phyloP scores from a whole-genome alignment of 805 yeast genomes.

The Lipomyces sp. region DNA sequence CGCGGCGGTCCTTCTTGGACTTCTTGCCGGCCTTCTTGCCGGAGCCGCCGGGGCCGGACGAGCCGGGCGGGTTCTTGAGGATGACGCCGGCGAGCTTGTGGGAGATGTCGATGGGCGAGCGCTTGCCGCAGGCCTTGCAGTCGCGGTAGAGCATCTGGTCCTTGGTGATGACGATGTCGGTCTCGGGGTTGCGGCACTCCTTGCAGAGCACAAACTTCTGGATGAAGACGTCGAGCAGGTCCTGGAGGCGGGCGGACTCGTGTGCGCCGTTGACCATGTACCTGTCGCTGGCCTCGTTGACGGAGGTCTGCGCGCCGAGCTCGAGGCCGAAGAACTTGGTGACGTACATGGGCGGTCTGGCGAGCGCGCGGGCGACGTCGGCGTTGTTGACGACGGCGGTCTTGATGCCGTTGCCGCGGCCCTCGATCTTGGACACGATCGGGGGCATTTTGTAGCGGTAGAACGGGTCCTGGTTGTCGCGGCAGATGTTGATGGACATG shows the following conservation, averaged over 20 bases:
- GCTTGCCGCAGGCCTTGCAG: constrained; percentile 97
- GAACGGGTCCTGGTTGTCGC: constrained; percentile 96
- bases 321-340: constrained; percentile 95
- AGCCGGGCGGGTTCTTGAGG: constrained; percentile 75
- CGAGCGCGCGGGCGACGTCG: constrained; percentile 91
- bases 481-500: constrained; percentile 59
- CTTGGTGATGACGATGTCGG: constrained; percentile 78
- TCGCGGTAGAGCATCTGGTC: constrained; percentile 77
- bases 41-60: constrained; percentile 42
- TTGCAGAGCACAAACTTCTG: constrained; percentile 89
- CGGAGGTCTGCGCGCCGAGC: constrained; percentile 91
- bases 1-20: constrained; percentile 16
- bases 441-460: constrained; percentile 99
- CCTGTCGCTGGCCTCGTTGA: constrained; percentile 76
- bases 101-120: constrained; percentile 77
- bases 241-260: constrained; percentile 86
- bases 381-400: constrained; percentile 86
- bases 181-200: constrained; percentile 95
- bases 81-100: constrained; percentile 85
- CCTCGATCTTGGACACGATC: constrained; percentile 94
- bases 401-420: constrained; percentile 98
- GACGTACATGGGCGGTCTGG: constrained; percentile 88
- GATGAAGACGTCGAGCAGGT: constrained; percentile 90
- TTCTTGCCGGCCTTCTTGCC: constrained; percentile 60
- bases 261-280: constrained; percentile 93